Percentiles rank a stretch among this genome's conserved stretches.
Conservation (phyloP, 805 yeast species). For the Ogataea nonfermentans region DNA sequence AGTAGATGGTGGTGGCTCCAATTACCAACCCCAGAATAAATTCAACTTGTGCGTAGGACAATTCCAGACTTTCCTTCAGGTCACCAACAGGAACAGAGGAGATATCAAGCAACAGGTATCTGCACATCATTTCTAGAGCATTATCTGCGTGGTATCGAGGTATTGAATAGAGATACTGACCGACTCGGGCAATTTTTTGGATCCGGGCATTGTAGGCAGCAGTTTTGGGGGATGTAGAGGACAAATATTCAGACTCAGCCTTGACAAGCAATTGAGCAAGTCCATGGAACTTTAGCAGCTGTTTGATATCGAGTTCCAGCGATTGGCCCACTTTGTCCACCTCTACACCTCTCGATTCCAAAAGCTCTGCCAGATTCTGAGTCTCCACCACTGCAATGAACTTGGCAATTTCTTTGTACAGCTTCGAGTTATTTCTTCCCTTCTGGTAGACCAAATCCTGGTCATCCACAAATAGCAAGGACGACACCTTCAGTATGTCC, state of each 20-base stretch:
- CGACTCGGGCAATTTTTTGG: conserved; percentile 25
- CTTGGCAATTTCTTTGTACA: conserved; percentile 49
- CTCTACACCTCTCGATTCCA: conserved; percentile 36
- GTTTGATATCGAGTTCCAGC: conserved; percentile 29
- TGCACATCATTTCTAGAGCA: conserved; percentile 40
- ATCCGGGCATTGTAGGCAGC: conserved; percentile 17
- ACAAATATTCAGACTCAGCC: conserved; percentile 28
- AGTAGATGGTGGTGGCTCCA: conserved; percentile 38
- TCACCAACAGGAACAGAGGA: conserved; percentile 34
- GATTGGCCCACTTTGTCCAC: conserved; percentile 28
- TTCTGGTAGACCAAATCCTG: conserved; percentile 27
- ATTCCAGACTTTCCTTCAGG: conserved; percentile 24
- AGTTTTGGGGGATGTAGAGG: conserved; percentile 9
- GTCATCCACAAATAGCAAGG: conserved; percentile 31
- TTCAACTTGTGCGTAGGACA: conserved; percentile 27
- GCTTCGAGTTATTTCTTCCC: conserved; percentile 27
- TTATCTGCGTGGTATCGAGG: conserved; percentile 33
- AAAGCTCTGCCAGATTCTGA: conserved; percentile 37
- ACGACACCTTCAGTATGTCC: conserved; percentile 37
- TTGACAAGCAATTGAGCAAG: conserved; percentile 31
- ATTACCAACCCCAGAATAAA: conserved; percentile 39
- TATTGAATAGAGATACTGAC: conserved; percentile 35
- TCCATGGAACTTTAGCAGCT: conserved; percentile 29
- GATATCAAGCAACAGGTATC: conserved; percentile 44
- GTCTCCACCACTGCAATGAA: conserved; percentile 47